Evolutionary conservation across 495 filamentous ascomycete genomes (phyloP), one percentile per base, ranked within the genome.

Genomic region (Penicillium waksmanii): DNA sequence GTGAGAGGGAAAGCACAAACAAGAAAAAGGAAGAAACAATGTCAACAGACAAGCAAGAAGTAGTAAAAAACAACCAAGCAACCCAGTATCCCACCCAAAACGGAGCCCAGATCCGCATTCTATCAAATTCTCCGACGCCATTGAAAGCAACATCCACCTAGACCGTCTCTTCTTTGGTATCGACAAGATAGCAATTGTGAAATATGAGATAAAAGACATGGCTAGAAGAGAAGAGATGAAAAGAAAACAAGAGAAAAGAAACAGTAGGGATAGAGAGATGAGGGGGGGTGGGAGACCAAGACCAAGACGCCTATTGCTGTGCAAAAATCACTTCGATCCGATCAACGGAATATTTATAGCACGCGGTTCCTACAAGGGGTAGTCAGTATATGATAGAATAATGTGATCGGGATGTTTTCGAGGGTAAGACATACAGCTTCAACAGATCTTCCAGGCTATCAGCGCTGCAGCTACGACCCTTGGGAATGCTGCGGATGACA

Each of bases 401-500:
- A 19, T 42, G 8, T 31, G 11, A 46, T 36, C 3, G 15, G 17
- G 10, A 40, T 35, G 0, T 27, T 27, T 2, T 40, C 34, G 25
- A 40, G 17, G 23, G 17, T 21, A 5, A 7, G 60, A 73, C 80
- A 51, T 77, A 88, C 87, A 79, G 67, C 69, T 82, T 80, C 67
- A 91, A 73, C 51, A 88, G 72, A 36, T 78, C 76, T 70, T 90
- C 88, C 46, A 91, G 66, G 56, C 77, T 87, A 8, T 80, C 72
- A 21, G 82, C 76, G 60, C 76, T 89, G 48, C 88, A 80, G 40
- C 81, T 81, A 27, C 80, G 76, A 27, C 85, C 86, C 21, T 82
- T 78, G 5, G 93, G 92, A 21, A 98, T 90, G 77, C 94, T 91
- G 58, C 89, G 86, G 46, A 95, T 82, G 52, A 98, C 82, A 33